A percentile compares a stretch with the other conserved stretches of the same genome.
These are phyloP conservation scores for Helotiales sp. DNA, from an alignment of 2,329 filamentous ascomycete species.

Conservation along the genomic window DNA sequence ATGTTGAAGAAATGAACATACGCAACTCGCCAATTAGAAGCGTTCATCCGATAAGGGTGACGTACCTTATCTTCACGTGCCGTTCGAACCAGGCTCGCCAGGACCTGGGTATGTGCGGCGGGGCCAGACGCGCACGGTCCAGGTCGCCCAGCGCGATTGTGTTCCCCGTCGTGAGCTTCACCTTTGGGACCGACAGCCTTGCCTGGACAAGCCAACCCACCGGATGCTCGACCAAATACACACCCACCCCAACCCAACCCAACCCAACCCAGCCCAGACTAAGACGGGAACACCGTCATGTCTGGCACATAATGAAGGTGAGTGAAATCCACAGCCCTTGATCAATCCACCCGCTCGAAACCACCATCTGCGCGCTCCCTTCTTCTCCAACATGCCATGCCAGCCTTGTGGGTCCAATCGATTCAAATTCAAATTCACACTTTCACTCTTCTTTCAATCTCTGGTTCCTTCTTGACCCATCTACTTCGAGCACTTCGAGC, in stretches of 20 bases:
- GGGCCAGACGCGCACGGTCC: background rate
- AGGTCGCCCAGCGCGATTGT: background rate
- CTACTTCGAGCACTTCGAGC: background rate
- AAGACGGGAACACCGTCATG: background rate
- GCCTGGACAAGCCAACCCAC: background rate
- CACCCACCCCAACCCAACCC: too few relatives aligned
- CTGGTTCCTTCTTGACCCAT: background rate
- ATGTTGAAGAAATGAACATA: too few relatives aligned
- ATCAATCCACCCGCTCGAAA: background rate
- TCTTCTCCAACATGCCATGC: background rate
- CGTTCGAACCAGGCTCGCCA: too few relatives aligned
- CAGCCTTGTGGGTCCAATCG: background rate
- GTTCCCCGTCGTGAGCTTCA: background rate
- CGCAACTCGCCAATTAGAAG: too few relatives aligned
- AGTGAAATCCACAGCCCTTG: background rate
- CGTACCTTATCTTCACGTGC: too few relatives aligned
- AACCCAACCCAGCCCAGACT: background rate
- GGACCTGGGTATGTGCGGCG: too few relatives aligned
- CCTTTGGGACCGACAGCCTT: slow-evolving; percentile 3
- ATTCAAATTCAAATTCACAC: background rate
- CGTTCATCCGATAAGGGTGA: too few relatives aligned
- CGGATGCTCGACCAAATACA: background rate
- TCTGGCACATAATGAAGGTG: slow-evolving; percentile 5
- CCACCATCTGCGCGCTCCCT: background rate
- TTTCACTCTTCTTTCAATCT: background rate